Percentiles rank a stretch among this genome's conserved stretches.
Evolutionary conservation across 2,329 filamentous ascomycete genomes (phyloP).

Genomic region (Diaporthe capsici): DNA sequence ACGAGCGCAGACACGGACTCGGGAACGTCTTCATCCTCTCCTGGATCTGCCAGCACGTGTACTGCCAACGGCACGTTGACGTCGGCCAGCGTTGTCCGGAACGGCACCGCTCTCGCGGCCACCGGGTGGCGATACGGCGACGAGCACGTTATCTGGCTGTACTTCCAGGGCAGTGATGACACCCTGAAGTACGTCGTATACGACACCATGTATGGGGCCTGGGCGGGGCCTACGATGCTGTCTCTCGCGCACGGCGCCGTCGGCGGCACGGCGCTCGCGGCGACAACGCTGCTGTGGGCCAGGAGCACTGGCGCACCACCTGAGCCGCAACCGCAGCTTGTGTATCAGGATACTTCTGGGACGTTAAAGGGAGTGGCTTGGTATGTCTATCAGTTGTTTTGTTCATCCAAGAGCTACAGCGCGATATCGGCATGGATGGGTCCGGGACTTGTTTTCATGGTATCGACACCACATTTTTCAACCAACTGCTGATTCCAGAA

Average conservation of each 20-base stretch:
- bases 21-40: neutral
- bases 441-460: neutral
- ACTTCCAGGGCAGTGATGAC: conserved; percentile 8
- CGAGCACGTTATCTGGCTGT: conserved; percentile 20
- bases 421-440: neutral
- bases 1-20: neutral
- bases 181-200: neutral
- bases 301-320: neutral
- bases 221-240: conserved; percentile 11
- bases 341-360: conserved; percentile 12
- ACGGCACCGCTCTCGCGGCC: conserved; percentile 17
- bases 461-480: neutral
- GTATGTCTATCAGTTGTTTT: neutral
- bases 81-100: conserved; percentile 7
- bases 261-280: conserved; percentile 12
- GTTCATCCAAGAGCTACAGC: no score
- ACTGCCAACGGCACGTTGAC: neutral
- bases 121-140: conserved; percentile 21
- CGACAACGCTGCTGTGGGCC: conserved; percentile 19
- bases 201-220: conserved; percentile 8
- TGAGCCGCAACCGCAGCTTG: conserved; percentile 11
- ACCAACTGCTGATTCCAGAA: neutral
- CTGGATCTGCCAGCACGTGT: neutral
- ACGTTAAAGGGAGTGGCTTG: conserved; percentile 1
- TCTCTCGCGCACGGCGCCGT: conserved; percentile 4